Evolutionary conservation across 306 rosid species (phyloP).

Genomic region (Cicer cuneatum): DNA sequence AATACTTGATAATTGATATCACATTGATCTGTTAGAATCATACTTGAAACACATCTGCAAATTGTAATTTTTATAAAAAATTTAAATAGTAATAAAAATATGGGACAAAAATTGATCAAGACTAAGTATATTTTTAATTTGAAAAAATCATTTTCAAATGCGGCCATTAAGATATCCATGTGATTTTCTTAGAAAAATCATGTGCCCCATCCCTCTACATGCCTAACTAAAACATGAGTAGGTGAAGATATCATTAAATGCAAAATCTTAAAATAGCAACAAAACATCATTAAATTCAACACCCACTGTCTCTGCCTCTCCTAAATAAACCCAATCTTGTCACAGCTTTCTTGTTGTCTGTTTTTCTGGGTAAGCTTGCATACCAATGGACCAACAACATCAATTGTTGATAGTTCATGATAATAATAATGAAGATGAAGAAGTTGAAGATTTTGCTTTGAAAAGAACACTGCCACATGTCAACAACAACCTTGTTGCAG

Average conservation of each 20-base stretch:
- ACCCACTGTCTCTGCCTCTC: not conserved
- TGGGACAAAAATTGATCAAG: too few species aligned
- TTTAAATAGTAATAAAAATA: too few species aligned
- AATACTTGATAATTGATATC: too few species aligned
- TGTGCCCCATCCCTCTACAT: not conserved
- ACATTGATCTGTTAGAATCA: too few species aligned
- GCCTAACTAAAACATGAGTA: not conserved
- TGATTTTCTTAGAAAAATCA: not conserved
- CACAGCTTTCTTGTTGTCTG: constrained; percentile 10
- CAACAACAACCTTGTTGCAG: not conserved
- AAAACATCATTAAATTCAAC: constrained; percentile 9
- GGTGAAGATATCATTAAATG: constrained; percentile 21
- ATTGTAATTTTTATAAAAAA: too few species aligned
- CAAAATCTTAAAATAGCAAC: not conserved
- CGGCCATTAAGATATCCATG: not conserved
- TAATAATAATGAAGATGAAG: constrained; percentile 22
- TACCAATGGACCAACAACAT: constrained; percentile 49
- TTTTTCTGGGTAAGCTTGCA: not conserved
- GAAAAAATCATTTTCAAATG: not conserved
- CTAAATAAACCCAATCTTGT: constrained; percentile 25
- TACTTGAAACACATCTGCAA: too few species aligned
- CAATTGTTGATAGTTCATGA: constrained; percentile 28
- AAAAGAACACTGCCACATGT: constrained; percentile 29
- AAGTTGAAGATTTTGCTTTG: constrained; percentile 44
- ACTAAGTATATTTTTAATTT: too few species aligned